Conservation (phyloP, 176 grass and related monocot genomes). For the Saccharum officinarum region DNA sequence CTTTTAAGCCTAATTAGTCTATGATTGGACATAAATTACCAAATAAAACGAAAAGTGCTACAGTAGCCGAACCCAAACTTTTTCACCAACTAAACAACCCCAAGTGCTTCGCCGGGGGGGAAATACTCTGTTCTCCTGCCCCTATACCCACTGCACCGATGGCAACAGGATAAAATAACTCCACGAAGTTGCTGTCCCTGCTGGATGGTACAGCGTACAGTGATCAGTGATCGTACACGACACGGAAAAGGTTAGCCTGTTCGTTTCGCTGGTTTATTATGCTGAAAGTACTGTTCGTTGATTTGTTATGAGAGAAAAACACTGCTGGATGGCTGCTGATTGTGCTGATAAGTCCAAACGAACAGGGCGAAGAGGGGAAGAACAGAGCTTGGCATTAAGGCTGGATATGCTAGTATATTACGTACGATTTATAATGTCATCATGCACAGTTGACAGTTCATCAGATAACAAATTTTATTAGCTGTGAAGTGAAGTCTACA, state of each 20-base stretch:
- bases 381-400: background rate
- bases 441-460: constrained; percentile 8
- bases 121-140: background rate
- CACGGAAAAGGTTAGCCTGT: background rate
- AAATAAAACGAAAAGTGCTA: too few relatives aligned
- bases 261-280: too few relatives aligned
- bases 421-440: background rate
- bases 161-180: background rate
- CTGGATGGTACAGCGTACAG: background rate
- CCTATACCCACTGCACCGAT: background rate
- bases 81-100: too few relatives aligned
- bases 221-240: constrained; percentile 1
- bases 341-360: too few relatives aligned
- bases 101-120: background rate
- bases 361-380: background rate
- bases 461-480: background rate
- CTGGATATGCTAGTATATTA: background rate
- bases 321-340: too few relatives aligned
- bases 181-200: constrained; percentile 9
- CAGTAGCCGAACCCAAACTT: too few relatives aligned
- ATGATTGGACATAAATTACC: too few relatives aligned
- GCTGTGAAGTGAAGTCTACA: background rate
- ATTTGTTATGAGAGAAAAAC: too few relatives aligned
- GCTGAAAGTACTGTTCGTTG: too few relatives aligned
- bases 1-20: too few relatives aligned